These are phyloP conservation scores for Blumeriella jaapii DNA, from an alignment of 2,329 filamentous ascomycete species.

Conservation along the genomic window DNA sequence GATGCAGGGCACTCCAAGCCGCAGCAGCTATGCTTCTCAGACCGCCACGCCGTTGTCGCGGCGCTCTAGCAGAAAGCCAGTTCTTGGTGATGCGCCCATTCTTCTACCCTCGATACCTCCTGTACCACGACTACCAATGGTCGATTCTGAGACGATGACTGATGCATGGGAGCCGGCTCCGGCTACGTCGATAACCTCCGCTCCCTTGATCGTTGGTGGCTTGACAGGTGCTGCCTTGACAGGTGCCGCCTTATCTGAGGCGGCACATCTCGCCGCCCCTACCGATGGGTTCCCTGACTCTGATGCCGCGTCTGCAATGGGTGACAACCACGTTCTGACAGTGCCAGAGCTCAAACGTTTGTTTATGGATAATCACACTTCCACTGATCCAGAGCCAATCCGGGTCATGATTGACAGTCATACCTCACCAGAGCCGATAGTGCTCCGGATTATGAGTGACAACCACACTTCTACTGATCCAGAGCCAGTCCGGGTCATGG, in stretches of 20 bases:
- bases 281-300: background rate
- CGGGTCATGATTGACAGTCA: conserved; percentile 11
- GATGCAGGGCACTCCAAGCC: conserved; percentile 42
- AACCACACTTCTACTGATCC: conserved; percentile 11
- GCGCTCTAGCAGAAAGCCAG: conserved; percentile 22
- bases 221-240: conserved; percentile 12
- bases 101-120: conserved; percentile 38
- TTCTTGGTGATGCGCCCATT: conserved; percentile 21
- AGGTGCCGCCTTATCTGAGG: too few species aligned
- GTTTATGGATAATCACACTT: conserved; percentile 8
- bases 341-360: too few species aligned
- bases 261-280: background rate
- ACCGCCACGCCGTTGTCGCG: conserved; percentile 32
- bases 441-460: conserved; percentile 6
- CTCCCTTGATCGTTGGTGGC: conserved; percentile 14
- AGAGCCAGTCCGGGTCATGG: conserved; percentile 11
- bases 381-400: conserved; percentile 8
- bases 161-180: conserved; percentile 38
- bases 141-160: conserved; percentile 50
- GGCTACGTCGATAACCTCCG: conserved; percentile 13
- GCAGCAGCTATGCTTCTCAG: conserved; percentile 32
- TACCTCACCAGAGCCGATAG: conserved; percentile 11
- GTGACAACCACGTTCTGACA: too few species aligned
- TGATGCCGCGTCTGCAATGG: conserved; percentile 7
- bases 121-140: conserved; percentile 40